Conservation (phyloP, 2,329 filamentous ascomycete species). For the Aspergillus amoenus region DNA sequence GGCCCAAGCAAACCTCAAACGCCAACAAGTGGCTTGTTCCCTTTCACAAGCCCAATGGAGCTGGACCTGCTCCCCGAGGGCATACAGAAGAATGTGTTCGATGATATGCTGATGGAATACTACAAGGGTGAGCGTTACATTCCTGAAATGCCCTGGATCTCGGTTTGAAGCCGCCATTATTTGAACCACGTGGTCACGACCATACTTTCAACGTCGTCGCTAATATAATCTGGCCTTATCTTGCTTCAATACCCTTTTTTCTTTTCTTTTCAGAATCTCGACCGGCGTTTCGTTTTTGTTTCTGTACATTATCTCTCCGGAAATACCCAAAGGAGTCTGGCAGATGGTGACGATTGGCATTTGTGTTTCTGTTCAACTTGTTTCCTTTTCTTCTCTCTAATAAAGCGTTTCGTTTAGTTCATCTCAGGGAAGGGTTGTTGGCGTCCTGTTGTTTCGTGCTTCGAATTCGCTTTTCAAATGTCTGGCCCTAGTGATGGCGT, state of each 20-base stretch:
- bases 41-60: background rate
- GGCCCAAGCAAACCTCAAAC: background rate
- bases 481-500: background rate
- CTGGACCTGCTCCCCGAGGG: background rate
- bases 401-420: background rate
- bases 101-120: conserved; percentile 1
- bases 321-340: background rate
- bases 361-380: background rate
- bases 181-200: too few relatives aligned
- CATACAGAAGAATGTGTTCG: background rate
- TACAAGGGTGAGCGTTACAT: background rate
- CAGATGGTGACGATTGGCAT: background rate
- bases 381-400: background rate
- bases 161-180: too few relatives aligned
- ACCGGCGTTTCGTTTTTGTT: background rate
- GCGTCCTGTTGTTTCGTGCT: background rate
- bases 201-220: background rate
- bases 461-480: background rate
- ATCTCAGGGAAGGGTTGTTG: background rate
- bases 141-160: conserved; percentile 1
- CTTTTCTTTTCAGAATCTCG: background rate
- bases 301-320: background rate
- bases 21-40: background rate
- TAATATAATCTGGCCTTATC: background rate
- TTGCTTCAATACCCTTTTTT: background rate